Evolutionary conservation across 73 alveolate genomes (phyloP), one percentile per base, ranked within the genome.

Genomic region (Stentor coeruleus): DNA sequence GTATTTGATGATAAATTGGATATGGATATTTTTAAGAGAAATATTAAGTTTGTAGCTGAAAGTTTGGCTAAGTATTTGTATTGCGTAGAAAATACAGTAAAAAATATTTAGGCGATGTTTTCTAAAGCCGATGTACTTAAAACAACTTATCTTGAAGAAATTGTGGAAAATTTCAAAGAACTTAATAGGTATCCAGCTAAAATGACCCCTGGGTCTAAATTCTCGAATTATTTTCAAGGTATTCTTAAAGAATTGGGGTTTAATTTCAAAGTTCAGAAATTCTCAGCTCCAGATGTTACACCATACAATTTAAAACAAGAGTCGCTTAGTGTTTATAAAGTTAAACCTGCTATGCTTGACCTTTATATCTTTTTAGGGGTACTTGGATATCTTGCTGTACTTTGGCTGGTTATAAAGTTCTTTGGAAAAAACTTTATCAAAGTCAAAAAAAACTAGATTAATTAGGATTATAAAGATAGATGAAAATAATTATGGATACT

Each of bases 31-130:
- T 84, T 90, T 59, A 39, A 76, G 42, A 82, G 77, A 82, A 90
- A 90, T 80, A 82, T 90, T 3, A 90, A 84, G 83, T 90, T 90
- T 35, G 86, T 90, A 31, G 95, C 84, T 0, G 95, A 90, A 83
- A 76, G 89, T 37, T 40, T 90, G 57, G 86, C 90, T 79, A 80
- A 81, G 40, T 86, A 84, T 77, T 33, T 66, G 42, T 66, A 66
- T 33, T 28, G 39, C 79, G 33, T 20, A 66, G 39, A 66, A 14
- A 40, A 66, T 40, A 31, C 66, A 6, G 66, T 49, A 49, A 49
- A 6, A 6, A 6, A 26, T 11, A 66, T 20, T 33, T 66, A 20
- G 79, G 39, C 37, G 36, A 15, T 66, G n/a, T 66, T 20, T 33
- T 0, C 1, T 40, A 66, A 66, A 66, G 79, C 36, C 14, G 79